Percentiles rank a stretch among this genome's conserved stretches.
Conservation (phyloP, 2,329 filamentous ascomycete genomes). For the Cordyceps fumosorosea region DNA sequence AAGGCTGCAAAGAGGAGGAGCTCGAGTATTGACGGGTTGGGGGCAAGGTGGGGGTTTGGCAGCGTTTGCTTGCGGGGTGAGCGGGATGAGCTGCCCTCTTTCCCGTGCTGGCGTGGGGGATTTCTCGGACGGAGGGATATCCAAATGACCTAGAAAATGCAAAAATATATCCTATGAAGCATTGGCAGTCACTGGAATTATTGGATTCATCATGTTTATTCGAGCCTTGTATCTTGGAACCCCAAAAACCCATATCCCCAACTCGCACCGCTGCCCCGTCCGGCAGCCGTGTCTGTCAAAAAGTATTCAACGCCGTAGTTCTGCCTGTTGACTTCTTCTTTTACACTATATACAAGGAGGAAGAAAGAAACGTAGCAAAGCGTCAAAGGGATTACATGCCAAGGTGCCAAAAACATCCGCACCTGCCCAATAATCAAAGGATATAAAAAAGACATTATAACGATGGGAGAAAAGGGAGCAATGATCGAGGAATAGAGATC, state of each 20-base stretch:
- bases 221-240: background rate
- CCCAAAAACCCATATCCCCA: background rate
- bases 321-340: background rate
- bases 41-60: slow-evolving; percentile 12
- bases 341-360: slow-evolving; percentile 7
- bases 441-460: too few relatives aligned
- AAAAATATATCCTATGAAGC: too few relatives aligned
- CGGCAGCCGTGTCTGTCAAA: background rate
- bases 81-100: background rate
- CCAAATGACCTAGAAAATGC: background rate
- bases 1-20: slow-evolving; percentile 3
- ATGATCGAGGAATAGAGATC: background rate
- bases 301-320: slow-evolving; percentile 8
- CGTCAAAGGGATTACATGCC: background rate
- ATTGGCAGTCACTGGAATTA: background rate
- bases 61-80: background rate
- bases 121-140: slow-evolving; percentile 2
- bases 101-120: background rate
- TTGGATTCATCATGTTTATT: background rate
- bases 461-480: too few relatives aligned
- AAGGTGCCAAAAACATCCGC: background rate
- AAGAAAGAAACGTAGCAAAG: background rate
- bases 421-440: background rate
- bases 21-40: slow-evolving; percentile 3
- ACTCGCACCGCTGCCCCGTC: background rate